A percentile compares a stretch with the other conserved stretches of the same genome.
phyloP scores from a whole-genome alignment of 2,329 filamentous ascomycete genomes.

The Furcasterigmium furcatum region DNA sequence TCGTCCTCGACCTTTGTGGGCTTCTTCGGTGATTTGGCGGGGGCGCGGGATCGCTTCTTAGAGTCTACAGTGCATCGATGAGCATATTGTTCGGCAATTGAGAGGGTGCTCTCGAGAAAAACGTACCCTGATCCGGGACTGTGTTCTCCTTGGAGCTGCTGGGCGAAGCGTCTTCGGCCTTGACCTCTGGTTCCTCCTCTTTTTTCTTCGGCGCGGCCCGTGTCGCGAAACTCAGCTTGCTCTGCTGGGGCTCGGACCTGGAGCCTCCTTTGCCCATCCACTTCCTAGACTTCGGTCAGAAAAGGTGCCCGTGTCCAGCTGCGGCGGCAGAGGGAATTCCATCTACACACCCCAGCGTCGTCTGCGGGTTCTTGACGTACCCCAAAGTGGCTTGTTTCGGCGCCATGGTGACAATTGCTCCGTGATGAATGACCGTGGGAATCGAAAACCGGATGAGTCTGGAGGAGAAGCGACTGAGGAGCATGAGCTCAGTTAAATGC shows the following conservation, averaged over 20 bases:
- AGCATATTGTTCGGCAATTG: background rate
- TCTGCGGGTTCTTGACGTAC: slow-evolving; percentile 78
- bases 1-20: slow-evolving; percentile 28
- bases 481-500: background rate
- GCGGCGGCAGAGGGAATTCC: background rate
- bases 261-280: slow-evolving; percentile 73
- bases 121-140: slow-evolving; percentile 33
- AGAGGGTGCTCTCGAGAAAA: background rate
- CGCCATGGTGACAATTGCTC: slow-evolving; percentile 30
- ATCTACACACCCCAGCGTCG: slow-evolving; percentile 66
- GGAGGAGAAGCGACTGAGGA: slow-evolving; percentile 8
- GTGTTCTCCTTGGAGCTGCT: slow-evolving; percentile 32
- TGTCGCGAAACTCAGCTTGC: slow-evolving; percentile 73
- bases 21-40: slow-evolving; percentile 19
- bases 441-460: slow-evolving; percentile 16
- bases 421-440: slow-evolving; percentile 9
- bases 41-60: slow-evolving; percentile 38
- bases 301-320: background rate
- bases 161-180: slow-evolving; percentile 22
- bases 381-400: slow-evolving; percentile 79
- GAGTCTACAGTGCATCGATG: slow-evolving; percentile 24
- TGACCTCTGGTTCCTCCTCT: slow-evolving; percentile 24
- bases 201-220: slow-evolving; percentile 35
- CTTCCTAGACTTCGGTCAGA: slow-evolving; percentile 55
- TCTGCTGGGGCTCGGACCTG: slow-evolving; percentile 63